Base-by-base conservation (phyloP, 139 green algal species). In the Yamagishiella unicocca region DNA sequence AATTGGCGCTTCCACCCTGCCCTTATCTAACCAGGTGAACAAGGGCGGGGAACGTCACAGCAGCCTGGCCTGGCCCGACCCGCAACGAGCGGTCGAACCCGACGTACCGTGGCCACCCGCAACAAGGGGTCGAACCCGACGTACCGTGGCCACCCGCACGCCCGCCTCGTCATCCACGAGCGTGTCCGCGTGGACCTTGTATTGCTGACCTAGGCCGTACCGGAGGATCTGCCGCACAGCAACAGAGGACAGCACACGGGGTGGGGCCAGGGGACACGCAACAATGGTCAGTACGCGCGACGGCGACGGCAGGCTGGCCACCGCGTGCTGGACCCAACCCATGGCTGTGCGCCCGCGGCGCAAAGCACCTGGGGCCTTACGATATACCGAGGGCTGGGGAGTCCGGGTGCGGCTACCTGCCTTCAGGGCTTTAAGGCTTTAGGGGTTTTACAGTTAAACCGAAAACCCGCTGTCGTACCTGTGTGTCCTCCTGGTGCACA, bases 401-500 rank as follows among this genome's bases (percentile, higher is more conserved):
- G n/a, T n/a, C n/a, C n/a, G n/a, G n/a, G n/a, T n/a, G n/a, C n/a
- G n/a, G n/a, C n/a, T n/a, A n/a, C n/a, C n/a, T n/a, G n/a, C n/a
- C n/a, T n/a, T n/a, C n/a, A n/a, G n/a, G n/a, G n/a, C n/a, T n/a
- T n/a, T n/a, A n/a, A n/a, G n/a, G n/a, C n/a, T n/a, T n/a, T n/a
- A n/a, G n/a, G n/a, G n/a, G n/a, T n/a, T n/a, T n/a, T n/a, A n/a
- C n/a, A n/a, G n/a, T n/a, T n/a, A n/a, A n/a, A n/a, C n/a, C n/a
- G n/a, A n/a, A n/a, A n/a, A 8, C 70, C 72, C 14, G 19, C 70
- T 9, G 31, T 74, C 77, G 33, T 38, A 93, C 91, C 80, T 98
- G 94, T 58, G 95, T 94, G 92, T 98, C 95, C 87, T 98, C 96
- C 79, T 97, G 94, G 87, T 98, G 91, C 5, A 33, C 77, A 8